Base-by-base conservation (phyloP, 306 rosid species). In the Crataegus laevigata region DNA sequence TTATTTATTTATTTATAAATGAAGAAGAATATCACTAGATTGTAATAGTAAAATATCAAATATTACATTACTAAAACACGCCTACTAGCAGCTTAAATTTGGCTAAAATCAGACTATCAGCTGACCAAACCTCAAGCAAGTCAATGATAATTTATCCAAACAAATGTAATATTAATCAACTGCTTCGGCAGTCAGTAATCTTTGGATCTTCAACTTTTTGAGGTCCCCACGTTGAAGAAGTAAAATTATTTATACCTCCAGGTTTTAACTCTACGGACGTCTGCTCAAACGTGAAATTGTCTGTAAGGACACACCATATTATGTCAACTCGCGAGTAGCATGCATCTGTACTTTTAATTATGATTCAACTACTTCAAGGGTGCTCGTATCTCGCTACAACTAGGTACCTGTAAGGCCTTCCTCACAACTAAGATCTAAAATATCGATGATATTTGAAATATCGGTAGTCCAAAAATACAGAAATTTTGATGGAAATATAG, bases 231-330 rank as follows among this genome's bases (percentile, higher is more conserved):
- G 30, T 28, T 5, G 43, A 62, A 73, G 77, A 28, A 58, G 76
- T 58, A 60, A 59, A 60, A 59, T 57, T 59, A 61, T 40, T 54
- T 40, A 61, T 59, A 11, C 69, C 59, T 60, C 69, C 58, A 42
- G 77, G 40, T 36, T 60, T 60, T 60, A 73, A 73, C 69, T 61
- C 30, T 19, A 26, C 60, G 8, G 59, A 28, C 9, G 25, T 28
- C 59, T 73, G 75, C 69, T 73, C 42, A 58, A 73, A 61, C 66
- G 51, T 58, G 75, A 71, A 66, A 60, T 75, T 75, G 75, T 71
- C 69, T 75, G 75, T 60, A 75, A 50, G 80, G 78, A 75, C 78
- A 75, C 78, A 67, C 71, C 78, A 79, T 71, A 75, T 79, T 66
- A 71, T 79, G 83, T 59, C 79, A 58, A 78, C 59, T 71, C 69